Conservation (phyloP, 805 yeast species). For the Lipomyces yamadae region DNA sequence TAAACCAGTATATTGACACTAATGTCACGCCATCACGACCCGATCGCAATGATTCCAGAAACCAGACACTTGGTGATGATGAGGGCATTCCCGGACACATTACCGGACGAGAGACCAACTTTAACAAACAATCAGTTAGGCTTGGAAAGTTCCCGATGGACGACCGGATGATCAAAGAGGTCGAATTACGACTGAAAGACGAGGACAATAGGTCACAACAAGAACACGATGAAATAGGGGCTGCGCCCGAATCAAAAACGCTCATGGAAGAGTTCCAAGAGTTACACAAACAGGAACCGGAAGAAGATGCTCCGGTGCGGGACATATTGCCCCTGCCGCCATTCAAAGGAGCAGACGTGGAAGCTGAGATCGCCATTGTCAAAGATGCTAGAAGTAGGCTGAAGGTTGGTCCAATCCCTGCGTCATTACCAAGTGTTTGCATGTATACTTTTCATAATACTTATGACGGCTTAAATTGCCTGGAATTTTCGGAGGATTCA, state of each 20-base stretch:
- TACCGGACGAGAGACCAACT: conserved; percentile 55
- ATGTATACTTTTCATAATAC: conserved; percentile 98
- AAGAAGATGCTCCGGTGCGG: conserved; percentile 62
- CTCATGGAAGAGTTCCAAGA: conserved; percentile 71
- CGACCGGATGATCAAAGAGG: conserved; percentile 80
- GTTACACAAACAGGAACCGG: conserved; percentile 53
- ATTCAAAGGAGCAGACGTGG: conserved; percentile 77
- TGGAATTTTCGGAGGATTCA: conserved; percentile 86
- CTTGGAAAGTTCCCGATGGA: conserved; percentile 87
- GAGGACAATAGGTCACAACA: conserved; percentile 59
- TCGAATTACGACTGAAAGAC: conserved; percentile 72
- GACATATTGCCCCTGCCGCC: conserved; percentile 86
- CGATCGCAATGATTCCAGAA: conserved; percentile 45
- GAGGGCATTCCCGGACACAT: conserved; percentile 50
- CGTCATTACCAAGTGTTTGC: conserved; percentile 90
- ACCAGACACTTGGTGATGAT: conserved; percentile 58
- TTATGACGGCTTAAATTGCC: conserved; percentile 80
- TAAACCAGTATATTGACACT: conserved; percentile 76
- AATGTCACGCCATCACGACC: conserved; percentile 46
- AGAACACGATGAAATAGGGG: conserved; percentile 43
- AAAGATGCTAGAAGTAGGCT: conserved; percentile 82
- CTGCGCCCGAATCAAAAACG: conserved; percentile 48
- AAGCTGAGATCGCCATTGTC: conserved; percentile 74
- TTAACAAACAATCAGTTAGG: conserved; percentile 73
- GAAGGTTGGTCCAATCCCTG: conserved; percentile 68